These are phyloP conservation scores for Ogataea allantospora DNA, from an alignment of 805 yeast species.

Conservation along the genomic window DNA sequence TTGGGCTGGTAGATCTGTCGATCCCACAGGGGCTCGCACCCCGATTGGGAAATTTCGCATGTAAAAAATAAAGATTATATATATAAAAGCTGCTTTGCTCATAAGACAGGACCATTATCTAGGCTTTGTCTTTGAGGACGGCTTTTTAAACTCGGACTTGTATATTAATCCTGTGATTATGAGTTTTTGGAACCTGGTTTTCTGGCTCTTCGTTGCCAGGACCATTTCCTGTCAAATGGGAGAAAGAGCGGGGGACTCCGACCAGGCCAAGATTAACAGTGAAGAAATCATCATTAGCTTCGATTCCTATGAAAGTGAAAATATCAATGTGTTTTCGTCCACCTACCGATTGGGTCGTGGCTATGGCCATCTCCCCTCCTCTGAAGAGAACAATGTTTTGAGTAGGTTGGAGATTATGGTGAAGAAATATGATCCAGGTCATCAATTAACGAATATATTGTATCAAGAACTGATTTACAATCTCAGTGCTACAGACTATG, in stretches of 20 bases:
- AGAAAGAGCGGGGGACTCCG: conserved; percentile 2
- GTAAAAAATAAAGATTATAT: conserved; percentile 1
- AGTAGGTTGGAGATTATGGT: conserved; percentile 20
- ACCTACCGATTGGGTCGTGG: conserved; percentile 8
- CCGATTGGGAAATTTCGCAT: conserved; percentile 10
- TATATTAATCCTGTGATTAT: too few relatives aligned
- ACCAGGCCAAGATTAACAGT: neutral
- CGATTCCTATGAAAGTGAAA: conserved; percentile 17
- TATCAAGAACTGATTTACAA: conserved; percentile 22
- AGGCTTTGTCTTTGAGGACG: neutral
- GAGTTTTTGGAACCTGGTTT: too few relatives aligned
- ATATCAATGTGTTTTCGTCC: conserved; percentile 15
- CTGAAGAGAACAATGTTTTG: neutral
- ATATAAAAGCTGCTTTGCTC: neutral
- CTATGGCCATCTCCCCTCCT: neutral
- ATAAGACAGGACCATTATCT: neutral
- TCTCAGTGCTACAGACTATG: neutral
- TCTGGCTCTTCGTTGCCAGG: too few relatives aligned
- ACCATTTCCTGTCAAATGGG: neutral
- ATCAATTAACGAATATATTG: conserved; percentile 14
- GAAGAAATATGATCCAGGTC: conserved; percentile 14
- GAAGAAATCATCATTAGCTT: conserved; percentile 9
- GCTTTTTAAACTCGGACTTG: too few relatives aligned
- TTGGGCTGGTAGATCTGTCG: conserved; percentile 7
- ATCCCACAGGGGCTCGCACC: conserved; percentile 3